Evolutionary conservation across 2,329 filamentous ascomycete genomes (phyloP).

Genomic region (Daldinia sp.): DNA sequence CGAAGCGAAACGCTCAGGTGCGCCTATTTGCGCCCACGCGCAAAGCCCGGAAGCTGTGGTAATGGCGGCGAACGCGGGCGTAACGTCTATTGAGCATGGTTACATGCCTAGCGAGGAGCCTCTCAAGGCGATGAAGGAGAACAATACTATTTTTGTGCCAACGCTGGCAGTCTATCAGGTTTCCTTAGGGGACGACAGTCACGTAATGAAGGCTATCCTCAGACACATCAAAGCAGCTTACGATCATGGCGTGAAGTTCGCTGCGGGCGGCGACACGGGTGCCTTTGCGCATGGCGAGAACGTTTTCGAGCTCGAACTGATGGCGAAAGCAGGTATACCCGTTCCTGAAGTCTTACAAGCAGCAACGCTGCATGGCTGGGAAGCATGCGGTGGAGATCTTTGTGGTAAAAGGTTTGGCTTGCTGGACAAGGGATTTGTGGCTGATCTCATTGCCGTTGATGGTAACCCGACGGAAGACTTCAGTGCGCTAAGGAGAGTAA

Average conservation of each 20-base stretch:
- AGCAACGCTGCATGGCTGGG: slow-evolving; percentile 65
- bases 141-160: slow-evolving; percentile 64
- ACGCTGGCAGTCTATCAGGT: slow-evolving; percentile 62
- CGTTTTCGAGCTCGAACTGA: slow-evolving; percentile 65
- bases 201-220: slow-evolving; percentile 51
- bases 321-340: slow-evolving; percentile 63
- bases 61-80: slow-evolving; percentile 61
- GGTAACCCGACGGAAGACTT: slow-evolving; percentile 58
- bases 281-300: slow-evolving; percentile 66
- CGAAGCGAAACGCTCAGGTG: slow-evolving; percentile 57
- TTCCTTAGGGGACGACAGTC: slow-evolving; percentile 43
- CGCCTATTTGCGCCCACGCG: slow-evolving; percentile 60
- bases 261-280: slow-evolving; percentile 66
- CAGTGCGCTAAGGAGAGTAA: slow-evolving; percentile 59
- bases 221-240: slow-evolving; percentile 59
- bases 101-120: slow-evolving; percentile 55
- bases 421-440: slow-evolving; percentile 61
- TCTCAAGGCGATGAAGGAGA: slow-evolving; percentile 58
- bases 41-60: slow-evolving; percentile 57
- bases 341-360: slow-evolving; percentile 63
- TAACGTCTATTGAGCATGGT: slow-evolving; percentile 62
- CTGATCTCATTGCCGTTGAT: slow-evolving; percentile 65
- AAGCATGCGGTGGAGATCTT: slow-evolving; percentile 65
- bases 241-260: slow-evolving; percentile 62
- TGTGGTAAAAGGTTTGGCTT: slow-evolving; percentile 66